A percentile compares a stretch with the other conserved stretches of the same genome.
phyloP scores from a whole-genome alignment of 192 early-diverging fungal species.

The Backusella tarrabulga region DNA sequence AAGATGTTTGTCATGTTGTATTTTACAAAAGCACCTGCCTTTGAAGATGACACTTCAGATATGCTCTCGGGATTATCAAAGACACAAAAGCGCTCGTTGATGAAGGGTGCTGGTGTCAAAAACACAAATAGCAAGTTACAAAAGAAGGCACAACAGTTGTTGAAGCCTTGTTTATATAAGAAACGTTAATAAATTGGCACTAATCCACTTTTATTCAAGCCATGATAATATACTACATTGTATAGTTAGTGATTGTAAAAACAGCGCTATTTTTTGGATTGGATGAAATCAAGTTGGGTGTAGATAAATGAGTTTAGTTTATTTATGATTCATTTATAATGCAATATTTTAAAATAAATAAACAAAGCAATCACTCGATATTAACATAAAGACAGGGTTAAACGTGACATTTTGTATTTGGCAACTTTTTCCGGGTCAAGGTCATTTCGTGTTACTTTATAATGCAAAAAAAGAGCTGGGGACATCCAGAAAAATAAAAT shows the following conservation, averaged over 20 bases:
- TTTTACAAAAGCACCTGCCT: constrained; percentile 59
- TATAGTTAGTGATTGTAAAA: background rate
- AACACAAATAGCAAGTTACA: constrained; percentile 18
- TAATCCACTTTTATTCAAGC: background rate
- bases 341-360: background rate
- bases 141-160: constrained; percentile 43
- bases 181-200: constrained; percentile 9
- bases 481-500: background rate
- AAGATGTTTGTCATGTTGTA: constrained; percentile 96
- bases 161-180: constrained; percentile 64
- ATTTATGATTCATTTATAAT: background rate
- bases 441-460: background rate
- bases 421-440: background rate
- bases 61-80: constrained; percentile 36
- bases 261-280: background rate
- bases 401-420: background rate
- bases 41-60: constrained; percentile 21
- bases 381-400: background rate
- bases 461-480: background rate
- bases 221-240: too few relatives aligned
- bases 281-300: background rate
- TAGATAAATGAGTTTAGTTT: background rate
- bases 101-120: constrained; percentile 30
- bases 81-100: constrained; percentile 43
- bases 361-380: background rate